These are phyloP conservation scores for Pseudogymnoascus sp. DNA, from an alignment of 2,329 filamentous ascomycete genomes.

Conservation along the genomic window DNA sequence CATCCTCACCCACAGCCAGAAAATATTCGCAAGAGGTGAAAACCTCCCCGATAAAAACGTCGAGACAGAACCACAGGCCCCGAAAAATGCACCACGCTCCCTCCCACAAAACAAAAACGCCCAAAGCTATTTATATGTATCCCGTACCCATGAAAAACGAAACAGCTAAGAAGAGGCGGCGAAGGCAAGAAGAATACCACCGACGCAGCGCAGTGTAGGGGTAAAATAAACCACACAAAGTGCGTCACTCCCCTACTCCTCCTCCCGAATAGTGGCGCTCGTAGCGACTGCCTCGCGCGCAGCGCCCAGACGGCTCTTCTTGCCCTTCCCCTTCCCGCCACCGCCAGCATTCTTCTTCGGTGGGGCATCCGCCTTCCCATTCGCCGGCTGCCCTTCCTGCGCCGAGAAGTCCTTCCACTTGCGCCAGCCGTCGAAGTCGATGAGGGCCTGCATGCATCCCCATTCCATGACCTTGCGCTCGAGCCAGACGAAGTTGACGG, in stretches of 20 bases:
- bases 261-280: constrained; percentile 1
- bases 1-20: not conserved
- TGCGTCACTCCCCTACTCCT: not conserved
- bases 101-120: not conserved
- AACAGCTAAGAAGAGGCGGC: not conserved
- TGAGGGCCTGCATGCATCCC: constrained; percentile 98
- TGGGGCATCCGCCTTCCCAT: constrained; percentile 35
- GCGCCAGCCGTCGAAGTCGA: constrained; percentile 96
- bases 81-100: not conserved
- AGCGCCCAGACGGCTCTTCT: constrained; percentile 12
- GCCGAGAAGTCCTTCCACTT: constrained; percentile 81
- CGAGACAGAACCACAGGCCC: not conserved
- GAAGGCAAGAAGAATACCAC: not conserved
- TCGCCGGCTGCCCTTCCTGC: constrained; percentile 28
- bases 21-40: not conserved
- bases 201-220: not conserved
- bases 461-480: constrained; percentile 98
- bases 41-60: not conserved
- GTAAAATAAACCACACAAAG: not conserved
- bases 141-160: not conserved
- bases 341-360: constrained; percentile 32
- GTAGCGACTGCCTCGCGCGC: not conserved
- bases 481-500: constrained; percentile 95
- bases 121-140: not conserved
- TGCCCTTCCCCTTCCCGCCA: constrained; percentile 38